These are phyloP conservation scores for Spathaspora passalidarum DNA, from an alignment of 805 yeast species.

Conservation along the genomic window DNA sequence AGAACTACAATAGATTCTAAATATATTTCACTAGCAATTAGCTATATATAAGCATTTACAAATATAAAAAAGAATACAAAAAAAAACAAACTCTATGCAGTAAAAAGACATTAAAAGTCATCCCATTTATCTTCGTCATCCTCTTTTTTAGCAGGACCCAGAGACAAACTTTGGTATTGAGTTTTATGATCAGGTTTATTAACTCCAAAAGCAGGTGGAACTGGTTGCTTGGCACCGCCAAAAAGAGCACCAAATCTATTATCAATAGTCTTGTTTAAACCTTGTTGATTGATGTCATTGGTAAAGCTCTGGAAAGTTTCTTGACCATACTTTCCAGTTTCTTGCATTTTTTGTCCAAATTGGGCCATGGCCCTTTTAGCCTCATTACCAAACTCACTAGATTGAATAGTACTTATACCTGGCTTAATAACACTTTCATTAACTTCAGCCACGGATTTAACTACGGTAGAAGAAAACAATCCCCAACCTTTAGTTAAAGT, in stretches of 20 bases:
- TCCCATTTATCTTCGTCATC: slow-evolving; percentile 67
- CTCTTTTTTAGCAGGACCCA: slow-evolving; percentile 32
- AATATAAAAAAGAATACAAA: background rate
- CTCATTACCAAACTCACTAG: slow-evolving; percentile 74
- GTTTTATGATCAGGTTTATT: slow-evolving; percentile 57
- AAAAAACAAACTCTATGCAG: background rate
- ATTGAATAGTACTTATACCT: slow-evolving; percentile 72
- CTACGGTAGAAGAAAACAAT: slow-evolving; percentile 78
- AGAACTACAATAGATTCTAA: background rate
- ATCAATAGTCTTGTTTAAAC: slow-evolving; percentile 42
- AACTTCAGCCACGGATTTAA: slow-evolving; percentile 80
- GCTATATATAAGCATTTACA: background rate
- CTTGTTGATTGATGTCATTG: slow-evolving; percentile 36
- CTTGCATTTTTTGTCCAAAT: slow-evolving; percentile 91
- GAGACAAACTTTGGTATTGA: slow-evolving; percentile 50
- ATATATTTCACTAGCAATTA: background rate
- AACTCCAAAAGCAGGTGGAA: slow-evolving; percentile 68
- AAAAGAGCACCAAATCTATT: slow-evolving; percentile 52
- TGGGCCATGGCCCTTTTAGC: slow-evolving; percentile 94
- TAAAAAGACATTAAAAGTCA: slow-evolving; percentile 42
- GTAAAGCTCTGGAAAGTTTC: slow-evolving; percentile 64
- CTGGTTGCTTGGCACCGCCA: slow-evolving; percentile 44
- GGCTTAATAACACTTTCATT: slow-evolving; percentile 89
- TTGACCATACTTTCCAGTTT: slow-evolving; percentile 74
- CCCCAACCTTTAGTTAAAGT: slow-evolving; percentile 94